Base-by-base conservation (phyloP, 2,329 filamentous ascomycete species). In the Epichloe uncinata region DNA sequence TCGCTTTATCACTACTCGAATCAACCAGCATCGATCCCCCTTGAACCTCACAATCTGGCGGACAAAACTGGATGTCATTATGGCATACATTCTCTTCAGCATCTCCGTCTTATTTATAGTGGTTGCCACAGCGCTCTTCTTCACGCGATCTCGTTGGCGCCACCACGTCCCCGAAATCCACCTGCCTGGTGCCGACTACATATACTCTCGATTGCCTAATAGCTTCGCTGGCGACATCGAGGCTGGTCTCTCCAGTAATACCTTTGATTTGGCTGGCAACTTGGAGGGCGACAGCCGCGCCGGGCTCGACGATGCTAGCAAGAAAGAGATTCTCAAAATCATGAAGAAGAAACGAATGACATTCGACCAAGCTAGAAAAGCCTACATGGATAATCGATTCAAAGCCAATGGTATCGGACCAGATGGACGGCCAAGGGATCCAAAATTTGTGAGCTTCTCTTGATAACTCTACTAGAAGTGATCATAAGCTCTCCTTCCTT, bases 381-480 rank as follows among this genome's bases (percentile, higher is more conserved):
- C 88, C 43, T 94, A 86, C 64, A 93, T 89, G 69, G 85, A 96
- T 70, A 81, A 85, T 59, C 75, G 82, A 51, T 95, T 98, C 69
- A 81, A 81, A 63, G 88, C 82, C 63, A 87, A 95, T 60, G 86
- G 87, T 47, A 96, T 98, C 63, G 88, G 83, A 1, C 77, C 85
- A 5, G 93, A 98, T 67, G 93, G 93, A 4, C 71, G 83, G 58
- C 93, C 93, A 54, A 78, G 82, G 63, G 91, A 97, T 71, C 89
- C 90, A 54, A 96, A 96, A 72, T 95, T 95, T 63, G 89, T 97
- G 52, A 94, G 87, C 63, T 97, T 97, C 68, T 71, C 68, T 43
- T 70, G 55, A 65, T 15, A 6, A 37, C 11, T 33, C 13, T 22
- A 36, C 11, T 22, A 26, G 3, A 18, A 8, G 20, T 16, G 20